A percentile compares a stretch with the other conserved stretches of the same genome.
These are phyloP conservation scores for Gynochthodes officinalis DNA, from an alignment of 257 asterid species.

Conservation along the genomic window DNA sequence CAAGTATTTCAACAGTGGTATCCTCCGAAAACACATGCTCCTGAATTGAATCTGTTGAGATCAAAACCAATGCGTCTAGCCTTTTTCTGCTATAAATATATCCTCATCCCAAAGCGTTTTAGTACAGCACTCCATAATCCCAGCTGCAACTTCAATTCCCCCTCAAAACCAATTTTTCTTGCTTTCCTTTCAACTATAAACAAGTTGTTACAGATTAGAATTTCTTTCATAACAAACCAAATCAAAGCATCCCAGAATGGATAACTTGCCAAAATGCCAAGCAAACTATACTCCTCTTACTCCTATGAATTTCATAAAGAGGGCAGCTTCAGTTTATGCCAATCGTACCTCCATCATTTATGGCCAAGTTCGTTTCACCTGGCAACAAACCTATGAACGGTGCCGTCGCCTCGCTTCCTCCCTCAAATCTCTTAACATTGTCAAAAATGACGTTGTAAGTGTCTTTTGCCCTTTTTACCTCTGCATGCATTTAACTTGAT, in stretches of 20 bases:
- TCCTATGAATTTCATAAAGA: slow-evolving; percentile 63
- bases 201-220: too few species aligned
- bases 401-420: slow-evolving; percentile 80
- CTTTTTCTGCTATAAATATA: too few species aligned
- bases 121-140: too few species aligned
- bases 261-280: slow-evolving; percentile 53
- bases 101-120: too few species aligned
- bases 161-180: too few species aligned
- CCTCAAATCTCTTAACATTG: slow-evolving; percentile 46
- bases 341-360: slow-evolving; percentile 56
- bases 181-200: too few species aligned
- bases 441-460: slow-evolving; percentile 66
- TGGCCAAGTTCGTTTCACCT: slow-evolving; percentile 47
- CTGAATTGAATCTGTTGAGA: too few species aligned
- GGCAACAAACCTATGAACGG: slow-evolving; percentile 64
- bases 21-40: not conserved
- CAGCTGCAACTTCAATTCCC: too few species aligned
- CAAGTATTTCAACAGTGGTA: slow-evolving; percentile 9
- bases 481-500: too few species aligned
- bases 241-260: slow-evolving; percentile 29
- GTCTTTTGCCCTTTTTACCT: too few species aligned
- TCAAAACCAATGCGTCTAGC: too few species aligned
- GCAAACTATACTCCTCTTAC: slow-evolving; percentile 70
- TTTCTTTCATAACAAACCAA: too few species aligned
- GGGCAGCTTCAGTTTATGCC: slow-evolving; percentile 63